Evolutionary conservation across 495 filamentous ascomycete species (phyloP).

Genomic region (Neurospora cerealis): DNA sequence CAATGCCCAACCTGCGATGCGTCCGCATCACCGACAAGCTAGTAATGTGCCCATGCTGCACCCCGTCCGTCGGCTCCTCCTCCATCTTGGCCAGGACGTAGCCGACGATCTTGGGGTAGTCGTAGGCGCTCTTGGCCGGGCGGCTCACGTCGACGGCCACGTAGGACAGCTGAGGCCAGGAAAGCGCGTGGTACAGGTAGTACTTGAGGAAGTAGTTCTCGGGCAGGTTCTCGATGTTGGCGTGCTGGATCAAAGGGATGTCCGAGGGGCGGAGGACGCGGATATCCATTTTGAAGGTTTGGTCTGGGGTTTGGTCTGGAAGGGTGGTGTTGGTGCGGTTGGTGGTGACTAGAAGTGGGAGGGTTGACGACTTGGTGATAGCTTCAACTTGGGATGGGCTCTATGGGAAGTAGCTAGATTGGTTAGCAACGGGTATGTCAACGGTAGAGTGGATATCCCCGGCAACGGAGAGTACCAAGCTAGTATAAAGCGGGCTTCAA

Average conservation of each 20-base stretch:
- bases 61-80: conserved; percentile 84
- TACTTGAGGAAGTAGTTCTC: conserved; percentile 99
- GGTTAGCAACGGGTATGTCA: not conserved
- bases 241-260: conserved; percentile 92
- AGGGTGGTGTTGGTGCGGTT: not conserved
- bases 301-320: not conserved
- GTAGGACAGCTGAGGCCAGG: conserved; percentile 93
- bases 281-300: conserved; percentile 55
- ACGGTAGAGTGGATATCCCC: not conserved
- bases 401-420: not conserved
- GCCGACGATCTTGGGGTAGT: conserved; percentile 95
- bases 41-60: conserved; percentile 95
- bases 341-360: not conserved
- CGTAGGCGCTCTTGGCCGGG: conserved; percentile 64
- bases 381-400: conserved; percentile 1
- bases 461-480: not conserved
- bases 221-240: conserved; percentile 96
- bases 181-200: conserved; percentile 98
- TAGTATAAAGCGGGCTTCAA: not conserved
- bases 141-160: conserved; percentile 86
- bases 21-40: conserved; percentile 93
- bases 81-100: conserved; percentile 99
- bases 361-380: not conserved
- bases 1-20: conserved; percentile 80
- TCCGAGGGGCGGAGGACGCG: conserved; percentile 62